A percentile compares a stretch with the other conserved stretches of the same genome.
These are phyloP conservation scores for Mortierella sp. DNA, from an alignment of 371 early-diverging fungal genomes.

Conservation along the genomic window DNA sequence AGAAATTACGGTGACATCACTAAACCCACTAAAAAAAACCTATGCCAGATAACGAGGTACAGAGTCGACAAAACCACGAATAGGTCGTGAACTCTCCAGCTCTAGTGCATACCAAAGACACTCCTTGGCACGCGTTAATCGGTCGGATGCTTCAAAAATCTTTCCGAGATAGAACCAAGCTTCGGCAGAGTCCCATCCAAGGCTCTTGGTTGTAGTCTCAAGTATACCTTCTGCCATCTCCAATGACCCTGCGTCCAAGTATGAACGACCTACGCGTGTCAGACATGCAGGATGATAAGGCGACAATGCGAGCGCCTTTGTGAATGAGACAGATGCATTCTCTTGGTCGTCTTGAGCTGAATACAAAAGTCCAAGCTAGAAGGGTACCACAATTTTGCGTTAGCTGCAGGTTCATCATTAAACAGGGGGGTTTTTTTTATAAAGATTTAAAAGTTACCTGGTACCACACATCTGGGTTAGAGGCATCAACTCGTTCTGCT, in stretches of 20 bases:
- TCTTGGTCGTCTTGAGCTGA: constrained; percentile 60
- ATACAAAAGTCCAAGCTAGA: constrained; percentile 63
- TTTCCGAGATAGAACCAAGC: constrained; percentile 75
- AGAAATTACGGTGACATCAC: not conserved
- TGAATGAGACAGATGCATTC: constrained; percentile 63
- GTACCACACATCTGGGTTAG: constrained; percentile 74
- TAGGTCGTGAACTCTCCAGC: constrained; percentile 73
- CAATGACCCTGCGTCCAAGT: constrained; percentile 58
- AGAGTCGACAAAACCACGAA: constrained; percentile 65
- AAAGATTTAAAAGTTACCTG: constrained; percentile 34
- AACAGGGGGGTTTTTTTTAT: not conserved
- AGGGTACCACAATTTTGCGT: not conserved
- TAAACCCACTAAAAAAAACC: no score
- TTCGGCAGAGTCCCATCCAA: constrained; percentile 75
- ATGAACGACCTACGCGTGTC: constrained; percentile 62
- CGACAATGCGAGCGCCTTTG: constrained; percentile 67
- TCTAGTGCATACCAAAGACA: constrained; percentile 81
- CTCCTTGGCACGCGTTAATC: constrained; percentile 69
- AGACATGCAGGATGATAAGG: constrained; percentile 61
- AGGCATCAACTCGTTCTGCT: constrained; percentile 70
- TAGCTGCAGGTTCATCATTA: not conserved
- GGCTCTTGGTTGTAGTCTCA: constrained; percentile 64
- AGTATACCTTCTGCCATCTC: constrained; percentile 72
- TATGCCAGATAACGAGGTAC: constrained; percentile 25
- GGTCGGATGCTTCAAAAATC: constrained; percentile 66